Conservation (phyloP, 352 stramenopile genomes). For the Phytophthora rubi region DNA sequence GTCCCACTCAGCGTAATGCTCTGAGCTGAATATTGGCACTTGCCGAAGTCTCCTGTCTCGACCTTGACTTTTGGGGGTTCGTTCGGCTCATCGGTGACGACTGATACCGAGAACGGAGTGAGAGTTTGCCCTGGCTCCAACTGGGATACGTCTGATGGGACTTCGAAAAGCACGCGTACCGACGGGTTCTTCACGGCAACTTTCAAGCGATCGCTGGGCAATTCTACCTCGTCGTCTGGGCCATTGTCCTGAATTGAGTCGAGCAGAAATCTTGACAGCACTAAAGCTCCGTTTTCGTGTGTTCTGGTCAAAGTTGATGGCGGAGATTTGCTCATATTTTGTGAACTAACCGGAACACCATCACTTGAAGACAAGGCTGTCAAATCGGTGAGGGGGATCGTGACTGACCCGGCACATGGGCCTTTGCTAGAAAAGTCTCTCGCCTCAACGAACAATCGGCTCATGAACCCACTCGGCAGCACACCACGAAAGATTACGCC, state of each 20-base stretch:
- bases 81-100: slow-evolving; percentile 50
- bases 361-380: slow-evolving; percentile 31
- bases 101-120: slow-evolving; percentile 56
- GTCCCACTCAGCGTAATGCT: slow-evolving; percentile 54
- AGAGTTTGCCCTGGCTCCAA: slow-evolving; percentile 50
- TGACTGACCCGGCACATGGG: slow-evolving; percentile 58
- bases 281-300: slow-evolving; percentile 64
- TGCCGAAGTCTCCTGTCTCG: slow-evolving; percentile 71
- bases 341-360: slow-evolving; percentile 16
- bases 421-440: slow-evolving; percentile 70
- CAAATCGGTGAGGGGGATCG: slow-evolving; percentile 66
- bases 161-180: slow-evolving; percentile 68
- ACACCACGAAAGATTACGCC: slow-evolving; percentile 63
- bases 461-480: slow-evolving; percentile 59
- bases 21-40: slow-evolving; percentile 74
- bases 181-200: slow-evolving; percentile 71
- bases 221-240: slow-evolving; percentile 7
- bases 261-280: slow-evolving; percentile 64
- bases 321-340: slow-evolving; percentile 7
- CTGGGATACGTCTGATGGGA: slow-evolving; percentile 48
- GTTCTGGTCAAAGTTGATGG: slow-evolving; percentile 31
- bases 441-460: slow-evolving; percentile 61
- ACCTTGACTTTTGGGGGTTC: slow-evolving; percentile 54
- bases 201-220: slow-evolving; percentile 55
- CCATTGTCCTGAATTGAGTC: slow-evolving; percentile 19